Evolutionary conservation across 2,329 filamentous ascomycete species (phyloP).

Genomic region (Colletotrichum sp.): DNA sequence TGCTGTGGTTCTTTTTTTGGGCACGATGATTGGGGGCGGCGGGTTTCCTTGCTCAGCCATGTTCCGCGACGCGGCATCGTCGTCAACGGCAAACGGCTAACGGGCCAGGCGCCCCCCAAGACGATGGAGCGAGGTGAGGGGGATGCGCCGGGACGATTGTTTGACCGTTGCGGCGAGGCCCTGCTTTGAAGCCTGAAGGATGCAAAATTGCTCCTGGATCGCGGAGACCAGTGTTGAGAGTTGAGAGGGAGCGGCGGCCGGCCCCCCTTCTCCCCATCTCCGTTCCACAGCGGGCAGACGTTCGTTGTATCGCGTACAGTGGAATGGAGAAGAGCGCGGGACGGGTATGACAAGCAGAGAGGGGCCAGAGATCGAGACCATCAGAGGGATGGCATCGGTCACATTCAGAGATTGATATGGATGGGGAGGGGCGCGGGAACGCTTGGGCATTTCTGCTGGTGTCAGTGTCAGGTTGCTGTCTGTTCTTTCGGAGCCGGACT

Average conservation of each 20-base stretch:
- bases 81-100: background rate
- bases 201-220: background rate
- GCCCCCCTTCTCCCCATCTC: background rate
- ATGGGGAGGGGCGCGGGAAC: background rate
- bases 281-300: constrained; percentile 14
- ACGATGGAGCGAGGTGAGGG: background rate
- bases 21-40: background rate
- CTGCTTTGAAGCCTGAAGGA: background rate
- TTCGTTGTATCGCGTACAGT: constrained; percentile 14
- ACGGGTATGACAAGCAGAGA: background rate
- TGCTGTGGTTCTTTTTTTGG: background rate
- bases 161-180: background rate
- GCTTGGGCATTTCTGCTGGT: background rate
- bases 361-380: background rate
- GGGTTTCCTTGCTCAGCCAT: background rate
- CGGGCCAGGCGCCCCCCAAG: background rate
- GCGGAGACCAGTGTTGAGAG: background rate
- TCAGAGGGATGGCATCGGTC: background rate
- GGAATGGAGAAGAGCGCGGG: constrained; percentile 14
- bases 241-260: background rate
- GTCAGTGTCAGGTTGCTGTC: background rate
- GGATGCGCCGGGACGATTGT: background rate
- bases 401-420: background rate
- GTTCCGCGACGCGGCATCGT: background rate
- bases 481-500: background rate